Conservation (phyloP, 306 rosid genomes). For the Begonia peltatifolia region DNA sequence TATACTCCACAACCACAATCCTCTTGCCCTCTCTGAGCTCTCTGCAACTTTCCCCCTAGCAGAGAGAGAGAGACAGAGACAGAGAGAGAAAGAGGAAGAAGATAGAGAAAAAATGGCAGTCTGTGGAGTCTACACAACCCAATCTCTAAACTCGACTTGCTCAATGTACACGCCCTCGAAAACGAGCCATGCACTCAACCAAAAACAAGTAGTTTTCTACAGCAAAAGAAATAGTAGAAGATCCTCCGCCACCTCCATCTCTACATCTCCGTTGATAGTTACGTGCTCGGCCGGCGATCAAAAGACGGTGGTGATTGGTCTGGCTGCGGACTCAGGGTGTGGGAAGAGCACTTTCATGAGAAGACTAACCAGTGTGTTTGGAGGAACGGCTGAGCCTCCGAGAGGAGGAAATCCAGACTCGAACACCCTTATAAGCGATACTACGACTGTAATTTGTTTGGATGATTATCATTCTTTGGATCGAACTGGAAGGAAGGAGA, state of each 20-base stretch:
- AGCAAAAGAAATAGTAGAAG: slow-evolving; percentile 23
- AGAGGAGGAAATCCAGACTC: slow-evolving; percentile 94
- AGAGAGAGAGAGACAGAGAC: slow-evolving; percentile 3
- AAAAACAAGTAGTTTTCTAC: slow-evolving; percentile 62
- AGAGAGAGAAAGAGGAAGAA: neutral
- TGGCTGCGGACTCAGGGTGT: slow-evolving; percentile 96
- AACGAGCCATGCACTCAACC: slow-evolving; percentile 45
- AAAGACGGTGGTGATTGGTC: slow-evolving; percentile 85
- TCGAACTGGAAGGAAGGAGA: slow-evolving; percentile 81
- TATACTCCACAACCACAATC: slow-evolving; percentile 9
- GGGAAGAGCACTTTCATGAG: slow-evolving; percentile 99
- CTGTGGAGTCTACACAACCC: slow-evolving; percentile 81
- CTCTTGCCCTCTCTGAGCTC: slow-evolving; percentile 15
- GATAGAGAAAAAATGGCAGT: slow-evolving; percentile 35
- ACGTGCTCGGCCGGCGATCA: slow-evolving; percentile 44
- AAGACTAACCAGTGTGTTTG: slow-evolving; percentile 86
- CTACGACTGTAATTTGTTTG: slow-evolving; percentile 86
- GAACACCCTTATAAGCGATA: slow-evolving; percentile 90
- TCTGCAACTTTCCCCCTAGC: slow-evolving; percentile 9
- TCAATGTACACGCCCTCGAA: slow-evolving; percentile 51
- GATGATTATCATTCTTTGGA: slow-evolving; percentile 95
- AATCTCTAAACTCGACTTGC: slow-evolving; percentile 48
- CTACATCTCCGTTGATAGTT: slow-evolving; percentile 22
- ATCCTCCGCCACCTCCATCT: neutral
- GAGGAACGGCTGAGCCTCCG: slow-evolving; percentile 93